A percentile compares a stretch with the other conserved stretches of the same genome.
Conservation (phyloP, 1,284 basidiomycete species). For the Papiliotrema terrestris region DNA sequence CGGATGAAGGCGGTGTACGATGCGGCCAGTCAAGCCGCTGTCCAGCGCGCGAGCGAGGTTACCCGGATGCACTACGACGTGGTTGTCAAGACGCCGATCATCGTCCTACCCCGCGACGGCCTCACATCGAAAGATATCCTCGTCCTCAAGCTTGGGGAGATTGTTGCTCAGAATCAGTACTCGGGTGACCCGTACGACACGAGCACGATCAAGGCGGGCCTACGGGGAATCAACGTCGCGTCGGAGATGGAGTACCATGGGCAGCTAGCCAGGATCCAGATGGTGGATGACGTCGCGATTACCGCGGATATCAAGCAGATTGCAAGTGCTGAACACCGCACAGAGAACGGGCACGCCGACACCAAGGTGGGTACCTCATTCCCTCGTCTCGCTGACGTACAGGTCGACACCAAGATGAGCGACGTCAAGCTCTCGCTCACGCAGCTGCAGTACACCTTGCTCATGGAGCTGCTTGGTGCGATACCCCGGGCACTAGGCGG, state of each 20-base stretch:
- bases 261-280: constrained; percentile 62
- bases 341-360: constrained; percentile 60
- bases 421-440: constrained; percentile 88
- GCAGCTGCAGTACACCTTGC: constrained; percentile 79
- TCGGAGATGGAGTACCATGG: constrained; percentile 62
- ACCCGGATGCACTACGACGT: constrained; percentile 85
- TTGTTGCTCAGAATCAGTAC: constrained; percentile 77
- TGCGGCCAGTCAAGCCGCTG: constrained; percentile 84
- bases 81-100: constrained; percentile 85
- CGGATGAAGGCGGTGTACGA: constrained; percentile 92
- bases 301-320: constrained; percentile 65
- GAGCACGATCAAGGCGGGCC: constrained; percentile 69
- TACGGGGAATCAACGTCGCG: constrained; percentile 80
- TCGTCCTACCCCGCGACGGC: constrained; percentile 79
- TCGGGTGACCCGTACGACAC: constrained; percentile 54
- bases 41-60: constrained; percentile 83
- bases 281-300: constrained; percentile 89
- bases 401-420: constrained; percentile 61
- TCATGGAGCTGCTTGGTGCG: constrained; percentile 68
- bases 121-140: constrained; percentile 65
- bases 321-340: constrained; percentile 42
- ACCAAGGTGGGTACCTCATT: constrained; percentile 58
- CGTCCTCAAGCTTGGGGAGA: constrained; percentile 82
- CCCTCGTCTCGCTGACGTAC: background rate
- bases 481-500: constrained; percentile 64